These are phyloP conservation scores for Suillus plorans DNA, from an alignment of 768 basidiomycete species.

Conservation along the genomic window DNA sequence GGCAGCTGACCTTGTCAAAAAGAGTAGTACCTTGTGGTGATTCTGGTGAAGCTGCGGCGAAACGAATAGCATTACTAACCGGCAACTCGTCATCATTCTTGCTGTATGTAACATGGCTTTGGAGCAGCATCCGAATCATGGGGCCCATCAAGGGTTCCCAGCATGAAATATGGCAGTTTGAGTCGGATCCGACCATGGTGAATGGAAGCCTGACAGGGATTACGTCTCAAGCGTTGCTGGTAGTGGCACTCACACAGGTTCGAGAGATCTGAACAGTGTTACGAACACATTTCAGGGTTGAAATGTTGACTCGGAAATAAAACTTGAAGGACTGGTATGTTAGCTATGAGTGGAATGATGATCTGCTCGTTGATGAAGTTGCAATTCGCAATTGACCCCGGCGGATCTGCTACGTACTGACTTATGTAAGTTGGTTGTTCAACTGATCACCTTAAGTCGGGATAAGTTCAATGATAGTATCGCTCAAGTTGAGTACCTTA, in stretches of 20 bases:
- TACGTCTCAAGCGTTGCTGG: neutral
- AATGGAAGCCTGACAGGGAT: neutral
- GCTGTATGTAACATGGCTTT: neutral
- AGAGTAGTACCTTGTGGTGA: too few species aligned
- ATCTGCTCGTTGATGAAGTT: neutral
- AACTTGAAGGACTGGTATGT: neutral
- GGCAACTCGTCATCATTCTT: neutral
- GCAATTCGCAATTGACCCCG: neutral
- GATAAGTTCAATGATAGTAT: too few species aligned
- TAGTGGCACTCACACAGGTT: neutral
- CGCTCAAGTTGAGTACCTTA: too few species aligned
- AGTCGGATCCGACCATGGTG: neutral
- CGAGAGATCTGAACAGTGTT: neutral
- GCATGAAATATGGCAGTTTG: neutral
- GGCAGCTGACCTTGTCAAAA: neutral
- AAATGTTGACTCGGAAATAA: neutral
- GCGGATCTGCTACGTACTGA: too few species aligned
- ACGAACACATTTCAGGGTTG: neutral
- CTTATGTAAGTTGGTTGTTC: too few species aligned
- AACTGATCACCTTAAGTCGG: too few species aligned
- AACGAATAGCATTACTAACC: neutral
- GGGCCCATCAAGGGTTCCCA: neutral
- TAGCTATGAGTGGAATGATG: neutral
- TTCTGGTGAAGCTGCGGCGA: neutral
- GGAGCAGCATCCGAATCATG: too few species aligned